Base-by-base conservation (phyloP, 2,329 filamentous ascomycete genomes). In the Aspergillus sp. region DNA sequence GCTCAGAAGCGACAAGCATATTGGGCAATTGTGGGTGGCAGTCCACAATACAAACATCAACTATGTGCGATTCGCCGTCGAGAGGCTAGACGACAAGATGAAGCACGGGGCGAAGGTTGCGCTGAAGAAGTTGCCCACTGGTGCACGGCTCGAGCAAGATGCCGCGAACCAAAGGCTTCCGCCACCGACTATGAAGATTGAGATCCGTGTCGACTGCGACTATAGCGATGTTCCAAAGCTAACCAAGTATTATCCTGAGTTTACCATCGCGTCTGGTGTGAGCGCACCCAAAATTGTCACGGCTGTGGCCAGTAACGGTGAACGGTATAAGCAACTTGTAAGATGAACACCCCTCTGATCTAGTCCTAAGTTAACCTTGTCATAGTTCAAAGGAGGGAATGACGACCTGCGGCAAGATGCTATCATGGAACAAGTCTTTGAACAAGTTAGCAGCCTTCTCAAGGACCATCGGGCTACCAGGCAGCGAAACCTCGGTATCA, bases 371-470 rank as follows among this genome's bases (percentile, higher is more conserved):
- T 64, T 71, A 50, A 70, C 57, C 28, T 28, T 56, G 62, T 57
- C 54, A 61, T 65, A 88, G 83, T 89, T 97, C 74, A 99, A 99
- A 82, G 93, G 93, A 64, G 93, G 95, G 19, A 94, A 94, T 72
- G 95, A 99, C 75, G 94, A 99, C 74, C 85, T 99, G 13, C 91
- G 96, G 8, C 95, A 99, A 80, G 95, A 99, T 72, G 92, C 94
- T 49, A 99, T 89, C 82, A 99, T 99, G 96, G 96, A 99, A 77
- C 95, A 99, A 78, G 95, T 99, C 1, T 99, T 99, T 75, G 92
- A 93, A 61, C 93, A 96, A 77, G 95, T 97, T 23, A 98, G 93
- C 61, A 91, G 91, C 55, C 86, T 99, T 23, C 82, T 99, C 28
- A 91, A 91, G 74, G 89, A 91, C 53, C 93, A 98, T 75, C 89